Base-by-base conservation (phyloP, 306 rosid species). In the Ochetophila trinervis region DNA sequence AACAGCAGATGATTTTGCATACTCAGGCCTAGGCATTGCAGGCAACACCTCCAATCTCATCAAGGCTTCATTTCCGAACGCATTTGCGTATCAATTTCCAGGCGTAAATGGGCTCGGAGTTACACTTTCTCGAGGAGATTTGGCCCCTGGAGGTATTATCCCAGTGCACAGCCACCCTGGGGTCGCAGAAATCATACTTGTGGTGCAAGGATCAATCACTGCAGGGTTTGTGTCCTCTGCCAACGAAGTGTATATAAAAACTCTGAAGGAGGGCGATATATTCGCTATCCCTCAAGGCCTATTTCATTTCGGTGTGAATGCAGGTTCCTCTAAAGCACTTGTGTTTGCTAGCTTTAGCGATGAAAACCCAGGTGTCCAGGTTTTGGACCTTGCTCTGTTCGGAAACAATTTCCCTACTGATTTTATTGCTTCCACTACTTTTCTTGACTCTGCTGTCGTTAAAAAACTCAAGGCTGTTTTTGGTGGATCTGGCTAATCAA, bases 401-500 rank as follows among this genome's bases (percentile, higher is more conserved):
- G 62, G 78, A n/a, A 90, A 82, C 37, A 74, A 85, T 63, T 85
- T 90, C 23, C 86, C 95, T 5, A 85, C 95, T 6, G 70, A 65
- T 0, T 60, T 90, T 57, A 60, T 90, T 0, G 61, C 69, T 0
- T 10, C 11, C 4, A 85, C 89, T 20, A 85, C 94, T 24, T 87
- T 90, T 68, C 80, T 90, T 32, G 91, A 87, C 22, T 62, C 54
- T 14, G 85, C 60, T 45, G 72, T 61, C 45, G 70, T 90, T 15
- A 83, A 85, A 82, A 90, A 85, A 84, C 87, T 90, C 19, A 90
- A 90, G 84, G 85, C 80, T 64, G 95, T 81, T 78, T 83, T 90
- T 51, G 95, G 95, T 44, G 96, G 96, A 0, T 75, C 75, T 23
- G 79, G 79, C 70, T 88, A 72, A 22, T 59, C 7, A 27, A 32